These are phyloP conservation scores for Auriscalpium vulgare DNA, from an alignment of 768 basidiomycete genomes.

Conservation along the genomic window DNA sequence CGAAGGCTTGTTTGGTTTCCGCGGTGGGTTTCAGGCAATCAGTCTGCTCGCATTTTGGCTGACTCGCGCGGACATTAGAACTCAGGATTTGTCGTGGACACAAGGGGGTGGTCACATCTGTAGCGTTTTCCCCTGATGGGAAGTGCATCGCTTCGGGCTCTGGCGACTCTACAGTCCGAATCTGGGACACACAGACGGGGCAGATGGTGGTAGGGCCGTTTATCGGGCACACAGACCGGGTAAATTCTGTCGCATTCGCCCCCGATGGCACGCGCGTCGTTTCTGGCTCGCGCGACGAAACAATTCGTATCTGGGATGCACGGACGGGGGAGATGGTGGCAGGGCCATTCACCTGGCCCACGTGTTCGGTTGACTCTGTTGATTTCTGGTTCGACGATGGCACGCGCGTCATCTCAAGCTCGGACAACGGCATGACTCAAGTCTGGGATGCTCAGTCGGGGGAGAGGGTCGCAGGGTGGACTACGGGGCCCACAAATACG, in stretches of 20 bases:
- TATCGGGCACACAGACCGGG: constrained; percentile 10
- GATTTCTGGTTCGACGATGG: neutral
- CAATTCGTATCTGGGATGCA: constrained; percentile 18
- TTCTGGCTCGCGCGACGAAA: constrained; percentile 20
- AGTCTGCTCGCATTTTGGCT: too few species aligned
- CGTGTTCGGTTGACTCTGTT: too few species aligned
- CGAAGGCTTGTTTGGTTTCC: too few species aligned
- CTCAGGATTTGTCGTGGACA: neutral
- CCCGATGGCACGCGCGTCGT: constrained; percentile 19
- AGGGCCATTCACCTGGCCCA: constrained; percentile 2
- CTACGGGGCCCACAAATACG: too few species aligned
- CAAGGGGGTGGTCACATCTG: neutral
- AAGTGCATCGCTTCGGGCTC: constrained; percentile 39
- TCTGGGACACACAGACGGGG: constrained; percentile 44
- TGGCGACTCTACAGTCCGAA: constrained; percentile 42
- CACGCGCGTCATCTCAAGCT: too few species aligned
- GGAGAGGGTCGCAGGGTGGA: too few species aligned
- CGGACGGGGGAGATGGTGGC: neutral
- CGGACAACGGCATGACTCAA: too few species aligned
- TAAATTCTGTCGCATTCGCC: constrained; percentile 18
- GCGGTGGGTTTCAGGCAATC: too few species aligned
- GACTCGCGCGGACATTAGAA: too few species aligned
- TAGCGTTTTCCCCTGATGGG: constrained; percentile 34
- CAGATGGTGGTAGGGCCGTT: constrained; percentile 6
- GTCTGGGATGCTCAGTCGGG: too few species aligned